phyloP scores from a whole-genome alignment of 73 alveolate genomes.

The Halteria grandinella region DNA sequence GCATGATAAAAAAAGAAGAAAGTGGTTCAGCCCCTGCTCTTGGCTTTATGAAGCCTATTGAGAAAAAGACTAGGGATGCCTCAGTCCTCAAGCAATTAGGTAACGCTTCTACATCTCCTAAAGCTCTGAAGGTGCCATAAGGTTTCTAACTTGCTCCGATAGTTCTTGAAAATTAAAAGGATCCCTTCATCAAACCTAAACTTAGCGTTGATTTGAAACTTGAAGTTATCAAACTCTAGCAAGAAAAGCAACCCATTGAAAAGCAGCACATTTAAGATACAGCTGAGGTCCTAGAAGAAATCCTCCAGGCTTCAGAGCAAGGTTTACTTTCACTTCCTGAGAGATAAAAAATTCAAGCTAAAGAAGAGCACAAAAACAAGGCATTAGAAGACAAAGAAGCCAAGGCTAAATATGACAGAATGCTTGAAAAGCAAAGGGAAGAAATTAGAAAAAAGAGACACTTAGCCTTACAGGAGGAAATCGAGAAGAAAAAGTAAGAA shows the following conservation, averaged over 20 bases:
- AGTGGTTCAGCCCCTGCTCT: no score
- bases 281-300: conserved; percentile 72
- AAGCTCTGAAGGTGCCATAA: no score
- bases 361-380: conserved; percentile 39
- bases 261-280: conserved; percentile 48
- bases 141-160: no score
- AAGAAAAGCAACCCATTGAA: background rate
- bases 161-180: no score
- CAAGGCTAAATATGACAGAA: no score
- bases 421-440: conserved; percentile 36
- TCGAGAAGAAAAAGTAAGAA: conserved; percentile 40
- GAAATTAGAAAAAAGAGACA: conserved; percentile 25
- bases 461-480: background rate
- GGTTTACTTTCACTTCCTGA: conserved; percentile 60
- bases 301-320: conserved; percentile 36
- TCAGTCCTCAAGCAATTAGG: background rate
- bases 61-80: conserved; percentile 3
- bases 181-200: conserved; percentile 8
- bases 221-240: background rate
- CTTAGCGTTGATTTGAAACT: conserved; percentile 30
- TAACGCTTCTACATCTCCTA: background rate
- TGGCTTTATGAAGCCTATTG: no score
- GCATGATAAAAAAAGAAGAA: no score
- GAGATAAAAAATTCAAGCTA: conserved; percentile 55
- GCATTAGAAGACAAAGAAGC: conserved; percentile 26